Evolutionary conservation across 345 rosid species (phyloP).

Genomic region (Lagerstroemia speciosa): DNA sequence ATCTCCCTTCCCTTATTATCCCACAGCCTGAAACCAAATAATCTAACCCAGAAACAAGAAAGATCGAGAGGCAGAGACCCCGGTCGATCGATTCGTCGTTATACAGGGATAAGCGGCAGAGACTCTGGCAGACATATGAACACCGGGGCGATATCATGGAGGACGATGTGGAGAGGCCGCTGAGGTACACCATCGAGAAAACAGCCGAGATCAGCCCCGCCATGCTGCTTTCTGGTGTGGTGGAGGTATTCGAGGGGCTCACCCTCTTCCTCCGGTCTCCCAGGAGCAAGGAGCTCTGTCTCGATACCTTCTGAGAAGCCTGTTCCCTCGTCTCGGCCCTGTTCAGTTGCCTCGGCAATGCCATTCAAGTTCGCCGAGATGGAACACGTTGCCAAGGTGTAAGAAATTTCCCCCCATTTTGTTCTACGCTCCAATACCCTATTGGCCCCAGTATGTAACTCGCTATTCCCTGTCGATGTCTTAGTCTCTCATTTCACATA

Average conservation of each 20-base stretch:
- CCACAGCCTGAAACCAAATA: neutral
- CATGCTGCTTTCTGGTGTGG: conserved; percentile 39
- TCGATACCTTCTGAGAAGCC: conserved; percentile 17
- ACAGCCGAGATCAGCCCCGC: conserved; percentile 1
- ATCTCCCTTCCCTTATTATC: neutral
- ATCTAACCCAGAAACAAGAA: neutral
- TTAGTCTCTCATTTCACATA: no score
- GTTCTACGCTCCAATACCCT: no score
- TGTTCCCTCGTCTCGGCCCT: conserved; percentile 17
- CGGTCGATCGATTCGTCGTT: neutral
- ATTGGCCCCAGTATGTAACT: no score
- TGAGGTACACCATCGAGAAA: conserved; percentile 13
- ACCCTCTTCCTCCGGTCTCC: conserved; percentile 29
- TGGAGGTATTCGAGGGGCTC: conserved; percentile 56
- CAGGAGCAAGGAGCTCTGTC: conserved; percentile 18
- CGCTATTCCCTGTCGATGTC: no score
- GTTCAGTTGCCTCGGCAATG: conserved; percentile 18
- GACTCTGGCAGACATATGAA: neutral
- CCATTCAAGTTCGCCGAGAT: conserved; percentile 19
- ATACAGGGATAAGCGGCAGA: neutral
- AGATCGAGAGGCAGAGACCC: neutral
- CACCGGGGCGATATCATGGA: neutral
- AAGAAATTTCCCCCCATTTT: neutral
- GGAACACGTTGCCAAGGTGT: conserved; percentile 18
- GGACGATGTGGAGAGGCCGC: conserved; percentile 15